Base-by-base conservation (phyloP, 2,329 filamentous ascomycete species). In the Ophiostoma tasmaniense region DNA sequence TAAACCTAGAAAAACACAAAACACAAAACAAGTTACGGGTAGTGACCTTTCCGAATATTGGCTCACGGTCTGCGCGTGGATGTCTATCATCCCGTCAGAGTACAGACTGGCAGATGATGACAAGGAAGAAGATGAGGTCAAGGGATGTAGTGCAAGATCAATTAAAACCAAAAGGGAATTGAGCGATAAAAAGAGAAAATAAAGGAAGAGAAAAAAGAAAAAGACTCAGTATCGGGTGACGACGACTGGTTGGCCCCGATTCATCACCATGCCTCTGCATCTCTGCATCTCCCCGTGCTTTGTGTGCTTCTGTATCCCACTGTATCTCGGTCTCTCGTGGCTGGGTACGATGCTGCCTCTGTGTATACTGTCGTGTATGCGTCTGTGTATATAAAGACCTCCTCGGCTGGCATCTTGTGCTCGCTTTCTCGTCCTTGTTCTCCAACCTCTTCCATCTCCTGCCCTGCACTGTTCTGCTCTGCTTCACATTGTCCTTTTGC, bases 21-120 rank as follows among this genome's bases (percentile, higher is more conserved):
- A 55, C n/a, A n/a, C 22, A 62, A n/a, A 28, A 20, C 59, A 35
- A 3, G 59, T 35, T 30, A 2, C 59, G 59, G 59, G 20, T 62
- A 62, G 59, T 33, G 30, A n/a, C 59, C 14, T 62, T 35, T 62
- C 59, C 59, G 28, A 33, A 62, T 35, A 62, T 35, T 62, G 59
- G 55, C 59, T 62, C 30, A 37, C 28, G 17, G 28, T 35, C 30
- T 33, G 25, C 14, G 20, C 52, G 28, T 61, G 25, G 28, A 1
- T 1, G 2, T 61, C 25, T 13, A 13, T 14, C 37, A 39, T 39
- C 37, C 37, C 37, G 10, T 39, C 37, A 39, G 37, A 14, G 37
- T 13, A 39, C 37, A 14, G 37, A 2, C 3, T 8, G 14, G 42
- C 39, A 42, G 42, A 45, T 17, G 42, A 45, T 20, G 20, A 45